Evolutionary conservation across 1,284 basidiomycete species (phyloP).

Genomic region (Papiliotrema laurentii): DNA sequence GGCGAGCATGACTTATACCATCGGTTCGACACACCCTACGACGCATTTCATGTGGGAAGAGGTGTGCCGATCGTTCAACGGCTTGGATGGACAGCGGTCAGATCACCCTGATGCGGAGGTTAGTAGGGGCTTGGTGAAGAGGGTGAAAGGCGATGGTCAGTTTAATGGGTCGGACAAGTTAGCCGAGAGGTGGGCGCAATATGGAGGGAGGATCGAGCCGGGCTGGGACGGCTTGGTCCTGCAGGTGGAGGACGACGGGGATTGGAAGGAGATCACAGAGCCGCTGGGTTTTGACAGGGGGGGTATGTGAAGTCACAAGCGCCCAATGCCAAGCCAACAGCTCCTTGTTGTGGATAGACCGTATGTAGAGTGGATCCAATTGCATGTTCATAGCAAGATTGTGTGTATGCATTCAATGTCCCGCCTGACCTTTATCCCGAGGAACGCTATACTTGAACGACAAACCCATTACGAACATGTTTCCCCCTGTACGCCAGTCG

Average conservation of each 20-base stretch:
- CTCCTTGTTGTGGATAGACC: too few species aligned
- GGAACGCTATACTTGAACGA: not conserved
- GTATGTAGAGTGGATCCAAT: too few species aligned
- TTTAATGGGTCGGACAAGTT: constrained; percentile 7
- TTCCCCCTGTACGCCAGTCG: not conserved
- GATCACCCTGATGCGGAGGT: constrained; percentile 9
- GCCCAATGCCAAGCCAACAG: too few species aligned
- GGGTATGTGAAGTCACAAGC: too few species aligned
- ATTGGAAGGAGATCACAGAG: constrained; percentile 1
- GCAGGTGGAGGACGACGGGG: constrained; percentile 7
- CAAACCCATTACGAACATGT: not conserved
- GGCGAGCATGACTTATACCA: constrained; percentile 37
- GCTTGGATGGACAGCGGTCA: not conserved
- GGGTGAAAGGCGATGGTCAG: constrained; percentile 3
- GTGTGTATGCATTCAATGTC: too few species aligned
- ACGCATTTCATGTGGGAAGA: constrained; percentile 47
- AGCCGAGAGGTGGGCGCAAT: constrained; percentile 8
- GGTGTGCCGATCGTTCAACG: constrained; percentile 20
- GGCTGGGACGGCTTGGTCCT: constrained; percentile 23
- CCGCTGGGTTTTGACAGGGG: too few species aligned
- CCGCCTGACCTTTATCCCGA: too few species aligned
- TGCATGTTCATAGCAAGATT: too few species aligned
- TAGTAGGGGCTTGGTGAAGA: not conserved
- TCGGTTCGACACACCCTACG: constrained; percentile 46
- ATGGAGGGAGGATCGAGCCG: constrained; percentile 13